Conservation (phyloP, 306 rosid genomes). For the Begonia fuchsioides region DNA sequence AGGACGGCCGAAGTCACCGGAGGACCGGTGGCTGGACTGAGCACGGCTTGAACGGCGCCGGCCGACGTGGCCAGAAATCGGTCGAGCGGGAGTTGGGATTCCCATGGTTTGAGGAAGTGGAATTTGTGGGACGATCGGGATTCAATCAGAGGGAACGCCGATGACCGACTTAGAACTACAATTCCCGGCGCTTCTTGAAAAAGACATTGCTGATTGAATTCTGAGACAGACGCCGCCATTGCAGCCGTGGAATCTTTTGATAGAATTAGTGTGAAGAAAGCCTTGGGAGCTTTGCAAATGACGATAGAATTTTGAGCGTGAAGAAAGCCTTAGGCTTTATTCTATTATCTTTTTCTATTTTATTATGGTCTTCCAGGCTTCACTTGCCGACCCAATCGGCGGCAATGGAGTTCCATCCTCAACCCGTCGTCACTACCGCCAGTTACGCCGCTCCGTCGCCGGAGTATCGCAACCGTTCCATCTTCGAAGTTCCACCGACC, state of each 20-base stretch:
- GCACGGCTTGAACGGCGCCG: constrained; percentile 10
- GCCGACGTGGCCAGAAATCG: constrained; percentile 9
- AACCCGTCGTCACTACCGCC: constrained; percentile 2
- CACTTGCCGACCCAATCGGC: not conserved
- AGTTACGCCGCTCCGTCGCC: not conserved
- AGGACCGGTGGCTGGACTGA: not conserved
- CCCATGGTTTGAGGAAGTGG: constrained; percentile 14
- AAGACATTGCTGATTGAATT: too few species aligned
- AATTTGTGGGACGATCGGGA: constrained; percentile 15
- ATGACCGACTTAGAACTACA: constrained; percentile 6
- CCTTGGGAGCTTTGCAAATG: too few species aligned
- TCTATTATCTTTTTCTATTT: not conserved
- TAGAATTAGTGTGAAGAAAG: too few species aligned
- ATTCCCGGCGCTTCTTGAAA: not conserved
- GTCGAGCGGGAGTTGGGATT: constrained; percentile 10
- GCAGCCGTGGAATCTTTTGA: too few species aligned
- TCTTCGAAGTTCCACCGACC: constrained; percentile 41
- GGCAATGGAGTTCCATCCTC: constrained; percentile 32
- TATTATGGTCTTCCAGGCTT: not conserved
- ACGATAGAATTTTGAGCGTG: too few species aligned
- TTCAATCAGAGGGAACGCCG: constrained; percentile 1
- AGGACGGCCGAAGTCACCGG: constrained; percentile 10
- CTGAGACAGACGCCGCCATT: too few species aligned
- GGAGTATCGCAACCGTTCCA: constrained; percentile 50
- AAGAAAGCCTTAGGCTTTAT: not conserved